These are phyloP conservation scores for Xylaria venustula DNA, from an alignment of 495 filamentous ascomycete species.

Conservation along the genomic window DNA sequence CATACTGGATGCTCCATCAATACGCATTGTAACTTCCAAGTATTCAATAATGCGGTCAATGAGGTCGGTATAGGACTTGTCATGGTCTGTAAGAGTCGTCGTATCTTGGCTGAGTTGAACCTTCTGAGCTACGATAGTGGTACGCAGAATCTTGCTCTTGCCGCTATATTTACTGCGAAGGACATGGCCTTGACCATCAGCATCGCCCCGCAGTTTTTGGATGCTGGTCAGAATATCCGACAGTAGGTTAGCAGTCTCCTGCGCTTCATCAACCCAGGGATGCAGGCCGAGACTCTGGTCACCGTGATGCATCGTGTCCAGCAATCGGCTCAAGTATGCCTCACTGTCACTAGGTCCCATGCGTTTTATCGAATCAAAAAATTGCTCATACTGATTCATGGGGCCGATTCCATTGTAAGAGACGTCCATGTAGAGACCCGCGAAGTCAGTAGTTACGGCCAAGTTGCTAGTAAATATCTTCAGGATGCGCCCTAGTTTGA, in stretches of 20 bases:
- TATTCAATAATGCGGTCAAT: conserved; percentile 61
- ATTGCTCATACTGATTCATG: conserved; percentile 23
- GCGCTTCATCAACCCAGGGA: conserved; percentile 30
- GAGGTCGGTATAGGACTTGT: conserved; percentile 72
- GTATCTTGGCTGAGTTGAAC: conserved; percentile 82
- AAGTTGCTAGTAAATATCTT: conserved; percentile 20
- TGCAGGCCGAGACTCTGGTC: conserved; percentile 37
- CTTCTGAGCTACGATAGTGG: conserved; percentile 83
- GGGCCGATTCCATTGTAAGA: conserved; percentile 35
- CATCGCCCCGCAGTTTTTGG: conserved; percentile 36
- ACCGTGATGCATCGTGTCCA: conserved; percentile 35
- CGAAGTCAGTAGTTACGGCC: conserved; percentile 24
- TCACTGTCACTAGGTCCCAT: conserved; percentile 41
- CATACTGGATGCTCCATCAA: conserved; percentile 58
- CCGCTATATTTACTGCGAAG: conserved; percentile 76
- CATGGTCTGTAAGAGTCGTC: conserved; percentile 68
- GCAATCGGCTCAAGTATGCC: conserved; percentile 31
- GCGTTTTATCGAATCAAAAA: conserved; percentile 40
- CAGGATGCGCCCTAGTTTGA: conserved; percentile 21
- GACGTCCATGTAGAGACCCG: conserved; percentile 38
- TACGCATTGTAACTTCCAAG: conserved; percentile 56
- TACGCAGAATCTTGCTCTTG: conserved; percentile 68
- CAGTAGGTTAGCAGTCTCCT: conserved; percentile 35
- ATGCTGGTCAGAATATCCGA: conserved; percentile 37
- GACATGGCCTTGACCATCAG: conserved; percentile 42